Conservation (phyloP, 148 eudicot species). For the Gaultheria prostrata region DNA sequence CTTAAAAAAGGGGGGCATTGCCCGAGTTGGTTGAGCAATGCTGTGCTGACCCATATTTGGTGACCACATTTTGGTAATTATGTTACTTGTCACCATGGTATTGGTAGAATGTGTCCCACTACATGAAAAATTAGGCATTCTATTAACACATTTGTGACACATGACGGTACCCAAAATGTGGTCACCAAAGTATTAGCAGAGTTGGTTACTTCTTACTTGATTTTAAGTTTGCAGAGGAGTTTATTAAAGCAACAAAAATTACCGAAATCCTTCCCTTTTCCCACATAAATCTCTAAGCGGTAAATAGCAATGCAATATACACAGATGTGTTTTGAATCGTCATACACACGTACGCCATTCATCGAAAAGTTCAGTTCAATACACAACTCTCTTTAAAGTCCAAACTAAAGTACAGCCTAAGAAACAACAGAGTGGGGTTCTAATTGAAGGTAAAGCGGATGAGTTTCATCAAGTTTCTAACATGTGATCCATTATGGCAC, state of each 20-base stretch:
- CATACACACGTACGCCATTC: not conserved
- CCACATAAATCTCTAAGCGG: not conserved
- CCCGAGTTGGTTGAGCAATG: too few relatives aligned
- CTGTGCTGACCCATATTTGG: too few relatives aligned
- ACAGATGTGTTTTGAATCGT: not conserved
- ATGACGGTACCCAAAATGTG: too few relatives aligned
- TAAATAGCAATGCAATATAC: not conserved
- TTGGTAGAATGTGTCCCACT: too few relatives aligned
- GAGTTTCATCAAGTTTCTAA: not conserved
- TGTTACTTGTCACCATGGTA: too few relatives aligned
- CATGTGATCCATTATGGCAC: not conserved
- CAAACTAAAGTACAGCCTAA: not conserved
- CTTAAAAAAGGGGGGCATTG: too few relatives aligned
- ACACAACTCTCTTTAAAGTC: not conserved
- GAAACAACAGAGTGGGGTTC: not conserved
- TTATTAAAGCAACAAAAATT: not conserved
- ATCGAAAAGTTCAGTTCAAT: not conserved
- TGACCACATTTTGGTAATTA: too few relatives aligned
- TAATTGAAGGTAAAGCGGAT: not conserved
- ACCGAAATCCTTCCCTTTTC: not conserved
- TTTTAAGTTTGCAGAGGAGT: not conserved
- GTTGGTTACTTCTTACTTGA: not conserved
- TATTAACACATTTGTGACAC: too few relatives aligned
- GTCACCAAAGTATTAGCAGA: too few relatives aligned
- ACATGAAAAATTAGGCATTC: too few relatives aligned